Conservation (phyloP, 2,329 filamentous ascomycete species). For the Cercospora sp. region DNA sequence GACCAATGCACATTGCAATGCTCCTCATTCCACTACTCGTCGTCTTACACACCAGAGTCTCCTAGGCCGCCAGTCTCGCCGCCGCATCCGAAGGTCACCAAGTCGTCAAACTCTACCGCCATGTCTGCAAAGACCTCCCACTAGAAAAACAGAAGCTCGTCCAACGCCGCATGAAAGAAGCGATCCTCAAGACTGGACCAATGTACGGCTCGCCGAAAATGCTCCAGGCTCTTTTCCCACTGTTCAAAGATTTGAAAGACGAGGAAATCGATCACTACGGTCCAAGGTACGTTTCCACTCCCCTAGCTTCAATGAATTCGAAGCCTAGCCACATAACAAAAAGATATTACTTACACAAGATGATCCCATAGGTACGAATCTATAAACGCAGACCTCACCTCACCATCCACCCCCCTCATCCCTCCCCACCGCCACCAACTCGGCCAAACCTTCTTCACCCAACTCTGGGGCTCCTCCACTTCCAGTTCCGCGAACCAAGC, state of each 20-base stretch:
- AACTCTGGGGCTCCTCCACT: conserved; percentile 15
- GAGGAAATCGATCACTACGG: conserved; percentile 21
- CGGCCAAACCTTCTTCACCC: conserved; percentile 8
- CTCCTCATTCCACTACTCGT: no score
- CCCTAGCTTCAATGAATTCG: background rate
- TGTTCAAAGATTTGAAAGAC: conserved; percentile 21
- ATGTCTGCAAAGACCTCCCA: conserved; percentile 11
- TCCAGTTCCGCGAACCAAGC: conserved; percentile 13
- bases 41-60: no score
- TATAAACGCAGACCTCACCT: background rate
- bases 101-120: conserved; percentile 20
- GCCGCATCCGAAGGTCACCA: conserved; percentile 19
- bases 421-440: background rate
- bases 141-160: conserved; percentile 17
- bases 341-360: background rate
- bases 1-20: no score
- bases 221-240: conserved; percentile 16
- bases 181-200: conserved; percentile 18
- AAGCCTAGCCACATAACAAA: background rate
- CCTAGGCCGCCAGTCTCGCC: conserved; percentile 14
- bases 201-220: conserved; percentile 18
- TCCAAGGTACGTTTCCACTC: background rate
- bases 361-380: background rate
- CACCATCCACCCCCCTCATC: background rate
- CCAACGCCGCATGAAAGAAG: conserved; percentile 22